Evolutionary conservation across 179 eudicot species (phyloP), one percentile per base, ranked within the genome.

Genomic region (Amaranthus tricolor): DNA sequence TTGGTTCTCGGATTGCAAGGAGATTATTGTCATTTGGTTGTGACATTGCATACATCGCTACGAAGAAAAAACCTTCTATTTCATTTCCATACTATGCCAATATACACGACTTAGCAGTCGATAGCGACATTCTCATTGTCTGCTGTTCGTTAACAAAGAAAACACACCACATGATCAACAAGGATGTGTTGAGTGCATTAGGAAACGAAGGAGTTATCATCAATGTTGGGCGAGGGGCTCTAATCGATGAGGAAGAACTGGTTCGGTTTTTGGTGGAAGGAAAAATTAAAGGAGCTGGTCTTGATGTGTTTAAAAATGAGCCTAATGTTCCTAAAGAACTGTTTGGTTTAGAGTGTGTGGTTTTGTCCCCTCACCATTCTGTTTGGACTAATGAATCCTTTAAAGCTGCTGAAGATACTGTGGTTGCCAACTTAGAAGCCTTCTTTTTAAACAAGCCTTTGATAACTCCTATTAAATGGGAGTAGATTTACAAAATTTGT

Each of bases 271-370:
- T 89, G 79, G 83, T 86, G 20, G 71, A 76, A 49, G 89, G 88
- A 45, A 71, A 82, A 73, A 74, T 91, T 2, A 83, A 87, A 69
- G 93, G 94, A 60, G 96, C 88, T 6, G 93, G 90, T 51, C 89
- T 91, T 56, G 96, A 91, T 68, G 96, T 91, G 77, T 91, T 77
- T 67, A 89, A 88, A 80, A 66, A 89, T 10, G 94, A 91, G 73
- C 96, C 96, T 10, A 11, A 68, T 66, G 91, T 89, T 68, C 91
- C 93, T 0, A 78, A 73, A 62, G 93, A 88, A 86, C 70, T 91
- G 72, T 81, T 86, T 72, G 86, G 76, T 16, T 78, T 91, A 71
- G 87, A 91, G 31, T 85, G 88, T 68, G 96, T 91, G 58, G 96
- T 89, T 3, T 63, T 89, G 82, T 85, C 93, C 12, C 87, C 91